These are phyloP conservation scores for Colletotrichum zoysiae DNA, from an alignment of 2,329 filamentous ascomycete species.

Conservation along the genomic window DNA sequence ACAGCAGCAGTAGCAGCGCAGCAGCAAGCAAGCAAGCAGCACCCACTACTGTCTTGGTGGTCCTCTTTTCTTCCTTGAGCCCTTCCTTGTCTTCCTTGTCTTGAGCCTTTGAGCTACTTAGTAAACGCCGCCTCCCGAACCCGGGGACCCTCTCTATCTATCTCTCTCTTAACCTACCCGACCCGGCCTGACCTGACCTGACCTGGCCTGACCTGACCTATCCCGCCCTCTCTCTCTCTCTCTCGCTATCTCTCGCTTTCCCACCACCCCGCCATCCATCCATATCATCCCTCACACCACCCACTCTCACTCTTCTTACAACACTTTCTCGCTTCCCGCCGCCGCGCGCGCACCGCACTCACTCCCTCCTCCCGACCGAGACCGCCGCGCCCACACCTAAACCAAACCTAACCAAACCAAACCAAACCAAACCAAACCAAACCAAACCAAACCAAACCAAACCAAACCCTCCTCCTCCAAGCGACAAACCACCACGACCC, in stretches of 20 bases:
- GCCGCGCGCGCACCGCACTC: conserved; percentile 10
- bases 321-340: conserved; percentile 40
- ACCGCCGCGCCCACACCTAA: conserved; percentile 33
- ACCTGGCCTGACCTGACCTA: background rate
- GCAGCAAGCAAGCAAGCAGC: too few species aligned
- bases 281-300: conserved; percentile 14
- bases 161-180: background rate
- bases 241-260: too few species aligned
- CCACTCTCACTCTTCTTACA: background rate
- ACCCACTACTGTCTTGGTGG: background rate
- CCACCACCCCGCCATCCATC: conserved; percentile 35
- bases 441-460: conserved; percentile 21
- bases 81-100: too few species aligned
- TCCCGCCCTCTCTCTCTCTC: background rate
- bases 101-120: background rate
- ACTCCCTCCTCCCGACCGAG: background rate
- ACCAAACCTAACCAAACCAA: conserved; percentile 24
- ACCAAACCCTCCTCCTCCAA: conserved; percentile 40
- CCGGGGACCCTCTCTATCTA: conserved; percentile 2
- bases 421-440: conserved; percentile 29
- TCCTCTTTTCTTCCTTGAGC: conserved; percentile 15
- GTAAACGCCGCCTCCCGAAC: conserved; percentile 39
- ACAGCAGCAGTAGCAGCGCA: conserved; percentile 1
- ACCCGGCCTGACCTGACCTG: background rate
- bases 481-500: conserved; percentile 42